Base-by-base conservation (phyloP, 352 stramenopile genomes). In the Globisporangium apiculatum region DNA sequence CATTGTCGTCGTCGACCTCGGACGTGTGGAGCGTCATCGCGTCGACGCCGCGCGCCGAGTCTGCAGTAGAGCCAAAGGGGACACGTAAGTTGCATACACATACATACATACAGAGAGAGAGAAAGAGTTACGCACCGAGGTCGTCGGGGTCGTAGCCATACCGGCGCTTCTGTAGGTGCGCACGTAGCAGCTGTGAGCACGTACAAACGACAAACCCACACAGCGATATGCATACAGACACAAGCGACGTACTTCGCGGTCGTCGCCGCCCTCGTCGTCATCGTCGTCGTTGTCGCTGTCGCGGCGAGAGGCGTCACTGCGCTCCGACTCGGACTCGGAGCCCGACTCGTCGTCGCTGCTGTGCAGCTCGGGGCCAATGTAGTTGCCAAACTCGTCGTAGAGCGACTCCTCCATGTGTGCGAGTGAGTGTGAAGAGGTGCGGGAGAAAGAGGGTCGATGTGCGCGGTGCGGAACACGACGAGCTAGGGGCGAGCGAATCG, bases 311-410 rank as follows among this genome's bases (percentile, higher is more conserved):
- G 51, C 49, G 42, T 61, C 43, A 48, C 55, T 67, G 61, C 60
- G 62, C 53, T 73, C 75, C 10, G 65, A 70, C 48, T 88, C 78
- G 17, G 82, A 80, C 31, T 78, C 74, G 37, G 65, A 77, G 45
- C 68, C 72, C 3, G 72, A 88, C 49, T 91, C 79, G 7, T 83
- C 72, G 52, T 87, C 85, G 51, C 79, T 88, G 68, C 76, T 88
- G 14, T 91, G 87, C 49, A 99, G 76, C 61, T 99, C 96, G 24
- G 97, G 96, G 17, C 97, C 97, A 64, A 99, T 98, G 77, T 99
- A 99, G 77, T 99, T 99, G 60, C 97, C 97, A 68, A 99, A 99
- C 80, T 99, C 97, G 80, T 99, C 97, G 78, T 99, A 99, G 17
- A 99, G 80, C 52, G 89, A 91, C 55, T 98, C 96, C 67, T 98